phyloP scores from a whole-genome alignment of 441 rosid species.

The Viola pubescens region DNA sequence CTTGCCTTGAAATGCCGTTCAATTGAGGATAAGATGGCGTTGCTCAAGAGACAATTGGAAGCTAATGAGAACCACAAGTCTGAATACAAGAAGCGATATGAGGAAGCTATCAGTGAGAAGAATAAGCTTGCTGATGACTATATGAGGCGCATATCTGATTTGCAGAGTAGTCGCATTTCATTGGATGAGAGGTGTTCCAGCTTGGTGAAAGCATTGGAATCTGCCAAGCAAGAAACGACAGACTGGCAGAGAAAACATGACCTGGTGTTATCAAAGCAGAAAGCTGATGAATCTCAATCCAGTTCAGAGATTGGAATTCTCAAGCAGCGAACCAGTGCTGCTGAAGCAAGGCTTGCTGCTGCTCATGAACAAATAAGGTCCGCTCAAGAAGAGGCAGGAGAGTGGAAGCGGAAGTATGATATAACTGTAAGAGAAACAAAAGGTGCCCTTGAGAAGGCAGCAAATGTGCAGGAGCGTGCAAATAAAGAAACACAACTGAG shows the following conservation, averaged over 20 bases:
- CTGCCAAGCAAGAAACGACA: slow-evolving; percentile 58
- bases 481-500: slow-evolving; percentile 77
- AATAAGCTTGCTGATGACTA: slow-evolving; percentile 86
- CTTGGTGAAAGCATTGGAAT: slow-evolving; percentile 63
- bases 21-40: slow-evolving; percentile 77
- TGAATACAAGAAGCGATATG: slow-evolving; percentile 83
- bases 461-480: slow-evolving; percentile 69
- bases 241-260: slow-evolving; percentile 82
- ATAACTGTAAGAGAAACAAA: slow-evolving; percentile 84
- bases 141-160: slow-evolving; percentile 59
- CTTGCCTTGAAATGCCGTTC: slow-evolving; percentile 77
- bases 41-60: slow-evolving; percentile 75
- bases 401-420: slow-evolving; percentile 94
- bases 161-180: slow-evolving; percentile 69
- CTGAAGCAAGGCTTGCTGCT: slow-evolving; percentile 96
- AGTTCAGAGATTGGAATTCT: slow-evolving; percentile 71
- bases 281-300: slow-evolving; percentile 69
- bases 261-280: slow-evolving; percentile 60
- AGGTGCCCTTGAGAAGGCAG: slow-evolving; percentile 91
- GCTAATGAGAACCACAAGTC: slow-evolving; percentile 82
- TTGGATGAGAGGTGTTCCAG: slow-evolving; percentile 78
- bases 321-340: slow-evolving; percentile 75
- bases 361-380: slow-evolving; percentile 80
- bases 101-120: slow-evolving; percentile 89
- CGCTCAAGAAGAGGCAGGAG: slow-evolving; percentile 88